Evolutionary conservation across 352 stramenopile genomes (phyloP), one percentile per base, ranked within the genome.

Genomic region (Phytophthora crassamura): DNA sequence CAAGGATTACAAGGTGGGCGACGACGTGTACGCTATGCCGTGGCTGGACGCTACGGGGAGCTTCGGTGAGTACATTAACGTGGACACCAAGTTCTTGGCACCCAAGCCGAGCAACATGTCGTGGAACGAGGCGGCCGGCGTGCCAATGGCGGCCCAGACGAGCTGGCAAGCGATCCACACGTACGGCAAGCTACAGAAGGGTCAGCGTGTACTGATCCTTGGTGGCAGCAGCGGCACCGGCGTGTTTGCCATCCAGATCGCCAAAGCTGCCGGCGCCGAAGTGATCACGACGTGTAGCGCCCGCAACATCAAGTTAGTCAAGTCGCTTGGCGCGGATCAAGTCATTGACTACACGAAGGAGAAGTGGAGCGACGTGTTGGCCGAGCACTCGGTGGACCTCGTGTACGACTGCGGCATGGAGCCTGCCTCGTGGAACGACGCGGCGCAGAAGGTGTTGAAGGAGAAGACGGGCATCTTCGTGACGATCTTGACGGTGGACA

Each of bases 191-290:
- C 53, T 69, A 7, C 58, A 72, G 34, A 42, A 16, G 15, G 64
- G 40, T 12, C 43, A 66, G 30, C 52, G 56, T 6, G 57, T 88
- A n/a, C n/a, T n/a, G n/a, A n/a, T n/a, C n/a, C n/a, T n/a, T n/a
- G n/a, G n/a, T n/a, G n/a, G n/a, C n/a, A 80, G 74, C 57, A 75
- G 81, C 22, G 71, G 75, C 42, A 83, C 69, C 8, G 85, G 82
- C 7, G 18, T 78, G 9, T 74, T 82, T n/a, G 85, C 41, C 11
- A 52, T 90, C 5, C 83, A 90, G 49, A 66, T 91, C 34, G 82
- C 78, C 14, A 84, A 84, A 53, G 39, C 50, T 0, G 7, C 66
- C 0, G 72, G 58, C 1, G 67, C 67, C 7, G 45, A 68, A 45
- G 67, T 76, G 15, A 74, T 84, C 52, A 63, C 61, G 0, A 85